A percentile compares a stretch with the other conserved stretches of the same genome.
Conservation (phyloP, 495 filamentous ascomycete species). For the Tetracladium setigerum region DNA sequence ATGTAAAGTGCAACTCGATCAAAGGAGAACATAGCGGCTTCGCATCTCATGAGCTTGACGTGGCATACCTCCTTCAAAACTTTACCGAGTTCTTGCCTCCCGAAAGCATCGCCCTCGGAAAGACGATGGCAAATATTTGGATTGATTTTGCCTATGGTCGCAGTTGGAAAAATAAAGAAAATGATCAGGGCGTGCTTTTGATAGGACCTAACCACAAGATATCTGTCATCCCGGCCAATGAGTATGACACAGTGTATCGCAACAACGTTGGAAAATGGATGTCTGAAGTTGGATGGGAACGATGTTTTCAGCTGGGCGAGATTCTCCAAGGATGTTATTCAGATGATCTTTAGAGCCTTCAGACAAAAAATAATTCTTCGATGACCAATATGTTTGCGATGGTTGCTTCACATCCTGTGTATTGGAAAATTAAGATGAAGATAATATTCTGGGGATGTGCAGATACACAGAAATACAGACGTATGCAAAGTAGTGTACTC, state of each 20-base stretch:
- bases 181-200: not conserved
- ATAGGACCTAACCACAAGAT: slow-evolving; percentile 6
- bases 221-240: not conserved
- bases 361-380: not conserved
- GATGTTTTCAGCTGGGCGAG: slow-evolving; percentile 10
- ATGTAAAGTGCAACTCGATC: not conserved
- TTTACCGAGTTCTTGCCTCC: not conserved
- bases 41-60: slow-evolving; percentile 8
- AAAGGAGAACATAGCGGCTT: not conserved
- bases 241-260: slow-evolving; percentile 9
- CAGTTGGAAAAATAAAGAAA: not conserved
- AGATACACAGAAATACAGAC: too few species aligned
- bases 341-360: not conserved
- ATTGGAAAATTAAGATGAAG: too few species aligned
- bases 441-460: too few species aligned
- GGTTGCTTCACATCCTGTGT: not conserved
- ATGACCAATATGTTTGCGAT: not conserved
- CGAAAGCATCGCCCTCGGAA: not conserved
- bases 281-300: slow-evolving; percentile 10
- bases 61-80: slow-evolving; percentile 5
- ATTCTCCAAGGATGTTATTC: slow-evolving; percentile 3
- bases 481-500: too few species aligned
- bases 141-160: slow-evolving; percentile 1
- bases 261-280: slow-evolving; percentile 2
- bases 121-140: slow-evolving; percentile 4